Evolutionary conservation across 352 stramenopile species (phyloP).

Genomic region (Peronospora belbahrii): DNA sequence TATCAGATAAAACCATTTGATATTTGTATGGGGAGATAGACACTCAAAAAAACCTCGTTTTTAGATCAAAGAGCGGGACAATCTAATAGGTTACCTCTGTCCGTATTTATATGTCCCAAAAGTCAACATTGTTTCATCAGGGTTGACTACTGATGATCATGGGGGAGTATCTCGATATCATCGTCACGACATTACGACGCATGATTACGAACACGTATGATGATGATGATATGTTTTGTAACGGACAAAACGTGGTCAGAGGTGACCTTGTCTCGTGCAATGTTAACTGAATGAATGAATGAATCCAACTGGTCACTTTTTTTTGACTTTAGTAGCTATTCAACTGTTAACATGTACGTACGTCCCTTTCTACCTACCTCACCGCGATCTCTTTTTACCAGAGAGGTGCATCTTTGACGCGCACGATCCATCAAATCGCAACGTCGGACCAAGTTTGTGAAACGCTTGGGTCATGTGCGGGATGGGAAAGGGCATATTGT

Average conservation of each 20-base stretch:
- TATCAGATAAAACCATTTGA: slow-evolving; percentile 13
- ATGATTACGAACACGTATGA: background rate
- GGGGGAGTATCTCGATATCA: too few relatives aligned
- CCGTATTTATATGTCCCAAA: slow-evolving; percentile 7
- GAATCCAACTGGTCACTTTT: too few relatives aligned
- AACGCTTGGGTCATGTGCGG: slow-evolving; percentile 1
- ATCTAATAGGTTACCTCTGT: slow-evolving; percentile 6
- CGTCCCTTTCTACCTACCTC: slow-evolving; percentile 30
- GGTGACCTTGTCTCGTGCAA: background rate
- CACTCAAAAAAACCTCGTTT: slow-evolving; percentile 15
- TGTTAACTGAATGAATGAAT: slow-evolving; percentile 13
- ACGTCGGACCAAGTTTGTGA: slow-evolving; percentile 21
- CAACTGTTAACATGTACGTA: slow-evolving; percentile 12
- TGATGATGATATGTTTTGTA: background rate
- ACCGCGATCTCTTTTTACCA: background rate
- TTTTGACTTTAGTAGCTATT: too few relatives aligned
- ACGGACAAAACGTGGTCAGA: background rate
- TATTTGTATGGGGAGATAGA: slow-evolving; percentile 1
- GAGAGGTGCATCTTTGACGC: slow-evolving; percentile 15
- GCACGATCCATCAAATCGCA: slow-evolving; percentile 26
- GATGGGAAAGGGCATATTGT: slow-evolving; percentile 22
- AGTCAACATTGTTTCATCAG: too few relatives aligned
- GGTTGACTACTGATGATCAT: too few relatives aligned
- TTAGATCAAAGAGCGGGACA: slow-evolving; percentile 16
- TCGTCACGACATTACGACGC: too few relatives aligned